Base-by-base conservation (phyloP, 192 early-diverging fungal genomes). In the Podila horticola region DNA sequence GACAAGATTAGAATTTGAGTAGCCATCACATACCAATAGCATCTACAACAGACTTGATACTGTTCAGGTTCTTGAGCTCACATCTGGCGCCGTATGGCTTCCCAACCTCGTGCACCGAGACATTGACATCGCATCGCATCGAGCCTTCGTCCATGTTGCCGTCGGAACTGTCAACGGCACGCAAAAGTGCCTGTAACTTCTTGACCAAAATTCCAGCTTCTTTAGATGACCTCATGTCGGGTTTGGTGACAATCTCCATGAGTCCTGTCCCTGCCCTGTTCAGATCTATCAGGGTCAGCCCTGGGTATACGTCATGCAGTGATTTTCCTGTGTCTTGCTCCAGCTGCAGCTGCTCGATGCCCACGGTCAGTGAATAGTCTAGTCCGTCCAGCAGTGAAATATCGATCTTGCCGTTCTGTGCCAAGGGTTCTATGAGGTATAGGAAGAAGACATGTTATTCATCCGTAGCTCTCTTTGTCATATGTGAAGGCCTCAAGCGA, bases 251-350 rank as follows among this genome's bases (percentile, higher is more conserved):
- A 83, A 98, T 96, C 79, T 98, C 97, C 73, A 97, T 88, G 61
- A 98, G 81, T 7, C 92, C 95, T 3, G 92, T 90, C 7, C 96
- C 96, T 11, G 95, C 93, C 49, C 97, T 86, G 75, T 98, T 98
- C 38, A 96, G 82, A 65, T 98, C 97, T 13, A 94, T 85, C 13
- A 94, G 86, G 0, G 88, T 91, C n/a, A 87, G 72, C 48, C 89
- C 90, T 8, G 90, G 88, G 31, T 74, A 69, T 36, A 88, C 77
- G 30, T 87, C 90, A 72, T 92, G 90, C 4, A 94, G 74, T 36
- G 90, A 93, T 74, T 98, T 98, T 13, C 94, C 95, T 13, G 96
- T 97, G 74, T 98, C 96, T 81, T 96, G 95, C 74, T 98, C 97
- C 28, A 98, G 69, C 75, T 98, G 97, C 24, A 98, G 51, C 79